Conservation (phyloP, 176 grass and related monocot genomes). For the Raddia guianensis region DNA sequence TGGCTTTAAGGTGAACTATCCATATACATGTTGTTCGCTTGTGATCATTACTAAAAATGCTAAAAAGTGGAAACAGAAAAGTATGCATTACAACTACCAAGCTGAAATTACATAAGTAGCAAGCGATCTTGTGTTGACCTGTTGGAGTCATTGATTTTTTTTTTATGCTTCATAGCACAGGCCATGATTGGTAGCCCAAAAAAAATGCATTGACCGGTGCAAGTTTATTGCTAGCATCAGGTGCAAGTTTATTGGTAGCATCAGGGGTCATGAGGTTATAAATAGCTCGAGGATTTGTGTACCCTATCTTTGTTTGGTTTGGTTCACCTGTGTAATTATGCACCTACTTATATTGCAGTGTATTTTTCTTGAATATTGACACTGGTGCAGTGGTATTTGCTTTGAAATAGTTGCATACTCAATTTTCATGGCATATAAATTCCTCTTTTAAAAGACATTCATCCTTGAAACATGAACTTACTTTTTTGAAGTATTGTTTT, state of each 20-base stretch:
- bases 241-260: background rate
- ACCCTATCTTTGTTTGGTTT: background rate
- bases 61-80: background rate
- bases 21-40: background rate
- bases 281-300: background rate
- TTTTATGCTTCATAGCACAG: background rate
- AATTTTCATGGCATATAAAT: conserved; percentile 2
- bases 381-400: background rate
- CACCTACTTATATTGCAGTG: background rate
- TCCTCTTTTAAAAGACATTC: background rate
- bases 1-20: background rate
- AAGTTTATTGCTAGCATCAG: background rate
- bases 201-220: background rate
- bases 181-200: background rate
- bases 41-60: background rate
- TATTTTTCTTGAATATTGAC: background rate
- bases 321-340: background rate
- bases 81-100: background rate
- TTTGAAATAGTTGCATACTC: background rate
- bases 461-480: background rate
- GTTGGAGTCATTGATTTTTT: background rate
- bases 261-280: background rate
- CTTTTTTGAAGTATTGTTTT: background rate
- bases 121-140: background rate
- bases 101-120: background rate